phyloP scores from a whole-genome alignment of 2,329 filamentous ascomycete species.

The Bipolaris cookei region DNA sequence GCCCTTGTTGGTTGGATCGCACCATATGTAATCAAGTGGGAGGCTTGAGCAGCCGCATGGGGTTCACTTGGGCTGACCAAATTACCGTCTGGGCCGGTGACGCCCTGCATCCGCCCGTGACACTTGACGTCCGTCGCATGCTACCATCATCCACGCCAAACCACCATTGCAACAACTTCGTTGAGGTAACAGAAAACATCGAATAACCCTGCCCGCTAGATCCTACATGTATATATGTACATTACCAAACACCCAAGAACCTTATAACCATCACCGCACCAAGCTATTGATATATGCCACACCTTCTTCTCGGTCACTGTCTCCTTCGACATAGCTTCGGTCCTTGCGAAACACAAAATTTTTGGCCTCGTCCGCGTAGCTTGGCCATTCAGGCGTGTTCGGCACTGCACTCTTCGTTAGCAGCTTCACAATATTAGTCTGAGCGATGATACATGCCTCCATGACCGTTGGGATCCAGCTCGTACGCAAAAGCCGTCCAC shows the following conservation, averaged over 20 bases:
- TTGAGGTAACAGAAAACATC: no score
- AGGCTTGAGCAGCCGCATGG: neutral
- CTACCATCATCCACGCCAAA: neutral
- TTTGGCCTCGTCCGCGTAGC: constrained; percentile 24
- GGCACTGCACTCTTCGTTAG: constrained; percentile 19
- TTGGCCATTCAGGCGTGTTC: constrained; percentile 24
- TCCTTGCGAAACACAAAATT: constrained; percentile 41
- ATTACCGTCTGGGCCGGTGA: no score
- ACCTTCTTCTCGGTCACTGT: constrained; percentile 29
- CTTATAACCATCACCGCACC: constrained; percentile 16
- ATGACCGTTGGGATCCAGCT: constrained; percentile 39
- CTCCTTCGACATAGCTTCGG: constrained; percentile 35
- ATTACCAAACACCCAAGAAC: neutral
- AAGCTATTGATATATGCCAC: constrained; percentile 36
- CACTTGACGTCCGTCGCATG: neutral
- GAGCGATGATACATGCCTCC: constrained; percentile 18
- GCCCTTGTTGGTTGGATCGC: no score
- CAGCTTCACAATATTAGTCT: neutral
- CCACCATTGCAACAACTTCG: neutral
- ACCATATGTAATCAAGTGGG: no score
- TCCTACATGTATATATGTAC: no score
- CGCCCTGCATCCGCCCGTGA: no score
- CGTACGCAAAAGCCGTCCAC: constrained; percentile 42
- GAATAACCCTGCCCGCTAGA: no score
- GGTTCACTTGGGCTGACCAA: neutral